phyloP scores from a whole-genome alignment of 78 protist species.

The Bigelowiella natans region DNA sequence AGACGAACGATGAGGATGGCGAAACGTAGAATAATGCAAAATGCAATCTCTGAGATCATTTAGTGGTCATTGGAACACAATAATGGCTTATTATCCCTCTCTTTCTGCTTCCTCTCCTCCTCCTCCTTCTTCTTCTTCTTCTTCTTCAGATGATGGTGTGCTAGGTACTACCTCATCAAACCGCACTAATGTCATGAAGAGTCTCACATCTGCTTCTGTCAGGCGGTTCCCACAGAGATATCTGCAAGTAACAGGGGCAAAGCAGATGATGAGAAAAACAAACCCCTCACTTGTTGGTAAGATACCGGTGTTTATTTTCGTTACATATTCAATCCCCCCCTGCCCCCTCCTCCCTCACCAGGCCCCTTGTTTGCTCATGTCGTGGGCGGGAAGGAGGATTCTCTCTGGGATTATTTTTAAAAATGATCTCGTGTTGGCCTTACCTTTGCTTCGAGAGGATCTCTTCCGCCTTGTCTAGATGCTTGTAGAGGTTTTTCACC shows the following conservation, averaged over 20 bases:
- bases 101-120: too few relatives aligned
- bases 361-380: too few relatives aligned
- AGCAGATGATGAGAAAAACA: neutral
- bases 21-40: too few relatives aligned
- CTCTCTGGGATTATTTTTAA: too few relatives aligned
- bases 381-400: too few relatives aligned
- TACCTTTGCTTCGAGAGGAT: constrained; percentile 25
- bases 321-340: too few relatives aligned
- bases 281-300: neutral
- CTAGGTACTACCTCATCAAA: constrained; percentile 46
- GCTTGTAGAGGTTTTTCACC: constrained; percentile 32
- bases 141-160: neutral
- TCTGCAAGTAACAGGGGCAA: neutral
- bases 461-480: constrained; percentile 60
- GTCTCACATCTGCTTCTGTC: constrained; percentile 73
- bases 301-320: neutral
- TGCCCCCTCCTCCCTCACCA: too few relatives aligned
- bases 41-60: too few relatives aligned
- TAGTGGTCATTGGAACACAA: too few relatives aligned
- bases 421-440: too few relatives aligned
- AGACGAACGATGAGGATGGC: too few relatives aligned
- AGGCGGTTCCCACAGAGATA: constrained; percentile 47
- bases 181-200: constrained; percentile 66
- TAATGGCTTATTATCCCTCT: too few relatives aligned
- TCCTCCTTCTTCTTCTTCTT: neutral